phyloP scores from a whole-genome alignment of 129 eudicot genomes.

The Flaveria bidentis region DNA sequence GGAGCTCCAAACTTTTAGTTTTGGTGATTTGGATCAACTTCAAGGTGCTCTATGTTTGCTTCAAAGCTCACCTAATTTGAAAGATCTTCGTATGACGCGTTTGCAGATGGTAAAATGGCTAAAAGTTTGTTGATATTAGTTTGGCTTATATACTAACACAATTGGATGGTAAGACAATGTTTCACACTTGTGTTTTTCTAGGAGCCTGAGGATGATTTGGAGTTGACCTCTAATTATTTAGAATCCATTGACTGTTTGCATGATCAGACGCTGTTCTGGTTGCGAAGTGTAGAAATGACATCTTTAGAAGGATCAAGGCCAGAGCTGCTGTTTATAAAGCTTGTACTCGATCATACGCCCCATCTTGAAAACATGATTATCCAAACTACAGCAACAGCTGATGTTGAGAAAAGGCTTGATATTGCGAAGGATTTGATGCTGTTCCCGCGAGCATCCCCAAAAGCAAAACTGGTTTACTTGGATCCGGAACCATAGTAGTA shows the following conservation, averaged over 20 bases:
- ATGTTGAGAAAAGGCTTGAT: background rate
- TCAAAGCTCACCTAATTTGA: constrained; percentile 21
- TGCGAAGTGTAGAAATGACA: background rate
- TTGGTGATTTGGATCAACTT: constrained; percentile 22
- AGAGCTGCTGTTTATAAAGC: constrained; percentile 19
- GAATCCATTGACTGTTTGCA: background rate
- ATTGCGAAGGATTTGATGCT: constrained; percentile 29
- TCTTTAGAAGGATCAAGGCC: constrained; percentile 16
- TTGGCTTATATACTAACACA: background rate
- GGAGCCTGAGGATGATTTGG: background rate
- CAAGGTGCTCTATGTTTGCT: constrained; percentile 25
- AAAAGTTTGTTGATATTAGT: background rate
- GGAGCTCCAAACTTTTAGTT: background rate
- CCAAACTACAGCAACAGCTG: background rate
- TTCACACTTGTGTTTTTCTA: background rate
- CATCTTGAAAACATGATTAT: constrained; percentile 18
- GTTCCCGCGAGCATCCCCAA: constrained; percentile 29
- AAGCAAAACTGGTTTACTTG: constrained; percentile 28
- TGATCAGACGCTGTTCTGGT: background rate
- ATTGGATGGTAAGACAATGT: background rate
- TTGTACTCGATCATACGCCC: constrained; percentile 29
- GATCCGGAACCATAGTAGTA: background rate
- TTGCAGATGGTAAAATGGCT: background rate
- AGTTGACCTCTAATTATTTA: background rate
- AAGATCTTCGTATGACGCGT: background rate